Base-by-base conservation (phyloP, 352 stramenopile genomes). In the Phytophthora meadii region DNA sequence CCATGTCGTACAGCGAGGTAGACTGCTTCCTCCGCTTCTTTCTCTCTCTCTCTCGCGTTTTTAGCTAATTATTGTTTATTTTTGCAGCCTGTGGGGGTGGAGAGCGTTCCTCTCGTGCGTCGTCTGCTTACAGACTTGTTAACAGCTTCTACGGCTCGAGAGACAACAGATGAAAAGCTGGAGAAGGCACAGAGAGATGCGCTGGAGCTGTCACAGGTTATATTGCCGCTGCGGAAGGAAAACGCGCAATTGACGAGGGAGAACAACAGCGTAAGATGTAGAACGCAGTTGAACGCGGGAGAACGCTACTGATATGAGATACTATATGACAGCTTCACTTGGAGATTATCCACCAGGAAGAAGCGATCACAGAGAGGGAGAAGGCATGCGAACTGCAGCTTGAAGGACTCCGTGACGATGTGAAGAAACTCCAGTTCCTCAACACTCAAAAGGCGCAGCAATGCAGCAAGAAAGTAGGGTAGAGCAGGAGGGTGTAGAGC, bases 301-400 rank as follows among this genome's bases (percentile, higher is more conserved):
- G 41, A 52, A 51, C 34, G 1, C 25, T 54, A 24, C 19, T 48
- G 9, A 36, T 36, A 36, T 36, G 30, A 14, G 8, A 3, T 4
- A 36, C 12, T 36, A 11, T 14, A 36, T 36, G 30, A 9, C 12
- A 93, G 84, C 74, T 93, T 6, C 83, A 92, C 60, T 47, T 92
- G 42, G 82, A 93, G 64, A 81, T 91, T 48, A 93, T 93, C 53
- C 85, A 93, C 65, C 82, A 93, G 45, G 82, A 93, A 77, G 85
- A 93, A 49, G 74, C 77, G 17, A 78, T 92, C 32, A 77, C 70
- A 5, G 81, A 92, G 69, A 71, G 81, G 27, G 85, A 93, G 54
- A 82, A 85, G 27, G 53, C 68, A 4, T 92, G 82, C 45, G 76
- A 90, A 36, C 62, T 90, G 32, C 66, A 91, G 67, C 61, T 92